Evolutionary conservation across 768 basidiomycete genomes (phyloP).

Genomic region (Leccinum subgranulosum): DNA sequence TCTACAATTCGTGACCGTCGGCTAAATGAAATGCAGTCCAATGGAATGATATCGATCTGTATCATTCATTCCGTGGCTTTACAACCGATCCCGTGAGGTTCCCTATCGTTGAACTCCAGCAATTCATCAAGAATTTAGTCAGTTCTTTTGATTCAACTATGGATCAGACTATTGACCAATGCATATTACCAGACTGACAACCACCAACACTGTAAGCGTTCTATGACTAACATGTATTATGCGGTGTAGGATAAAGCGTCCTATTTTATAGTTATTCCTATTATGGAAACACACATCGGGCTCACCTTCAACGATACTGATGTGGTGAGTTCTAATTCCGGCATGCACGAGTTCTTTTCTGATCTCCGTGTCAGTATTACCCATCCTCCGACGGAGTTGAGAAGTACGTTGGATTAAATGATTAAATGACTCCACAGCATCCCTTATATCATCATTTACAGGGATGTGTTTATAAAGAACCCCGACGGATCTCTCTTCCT

Average conservation of each 20-base stretch:
- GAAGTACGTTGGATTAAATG: slow-evolving; percentile 35
- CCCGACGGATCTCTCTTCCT: slow-evolving; percentile 69
- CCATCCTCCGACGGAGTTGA: slow-evolving; percentile 63
- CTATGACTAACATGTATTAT: background rate
- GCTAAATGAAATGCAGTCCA: slow-evolving; percentile 42
- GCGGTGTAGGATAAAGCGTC: background rate
- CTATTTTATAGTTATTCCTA: slow-evolving; percentile 54
- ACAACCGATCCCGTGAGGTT: slow-evolving; percentile 65
- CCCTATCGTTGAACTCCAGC: slow-evolving; percentile 49
- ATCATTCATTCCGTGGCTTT: slow-evolving; percentile 66
- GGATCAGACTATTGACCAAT: slow-evolving; percentile 2
- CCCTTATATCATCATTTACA: slow-evolving; percentile 20
- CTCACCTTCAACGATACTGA: slow-evolving; percentile 59
- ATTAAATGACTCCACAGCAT: background rate
- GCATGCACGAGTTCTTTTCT: background rate
- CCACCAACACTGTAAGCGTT: slow-evolving; percentile 28
- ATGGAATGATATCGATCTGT: slow-evolving; percentile 80
- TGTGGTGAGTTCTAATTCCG: slow-evolving; percentile 41
- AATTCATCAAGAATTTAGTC: slow-evolving; percentile 57
- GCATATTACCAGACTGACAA: slow-evolving; percentile 17
- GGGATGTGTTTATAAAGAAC: slow-evolving; percentile 73
- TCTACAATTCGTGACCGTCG: background rate
- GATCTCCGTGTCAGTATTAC: slow-evolving; percentile 47
- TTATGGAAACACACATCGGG: slow-evolving; percentile 62
- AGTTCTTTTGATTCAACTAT: slow-evolving; percentile 17